Percentiles rank a stretch among this genome's conserved stretches.
Evolutionary conservation across 805 yeast genomes (phyloP).

Genomic region (Saitoella complicata): DNA sequence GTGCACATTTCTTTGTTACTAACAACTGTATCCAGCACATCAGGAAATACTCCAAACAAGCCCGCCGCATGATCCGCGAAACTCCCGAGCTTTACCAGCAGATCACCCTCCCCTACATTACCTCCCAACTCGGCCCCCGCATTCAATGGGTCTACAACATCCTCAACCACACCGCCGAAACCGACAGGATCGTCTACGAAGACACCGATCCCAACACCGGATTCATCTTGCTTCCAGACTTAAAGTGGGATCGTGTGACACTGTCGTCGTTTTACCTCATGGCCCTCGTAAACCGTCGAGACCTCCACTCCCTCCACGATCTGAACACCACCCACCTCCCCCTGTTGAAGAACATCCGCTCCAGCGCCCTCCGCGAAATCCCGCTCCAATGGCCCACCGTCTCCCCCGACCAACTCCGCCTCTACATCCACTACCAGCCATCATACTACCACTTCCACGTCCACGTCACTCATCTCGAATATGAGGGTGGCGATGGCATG

Average conservation of each 20-base stretch:
- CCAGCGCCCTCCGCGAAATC: constrained; percentile 33
- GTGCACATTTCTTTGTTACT: neutral
- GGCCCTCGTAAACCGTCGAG: constrained; percentile 53
- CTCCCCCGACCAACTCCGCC: constrained; percentile 40
- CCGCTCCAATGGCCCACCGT: constrained; percentile 24
- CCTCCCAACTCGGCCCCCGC: constrained; percentile 57
- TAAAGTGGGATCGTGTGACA: constrained; percentile 83
- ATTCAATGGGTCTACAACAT: constrained; percentile 85
- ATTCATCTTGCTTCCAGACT: constrained; percentile 74
- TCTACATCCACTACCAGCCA: constrained; percentile 84
- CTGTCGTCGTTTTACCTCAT: constrained; percentile 59
- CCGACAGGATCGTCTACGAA: constrained; percentile 59
- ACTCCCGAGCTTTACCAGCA: constrained; percentile 58
- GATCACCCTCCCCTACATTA: constrained; percentile 59
- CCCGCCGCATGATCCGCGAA: constrained; percentile 49
- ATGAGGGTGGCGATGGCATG: constrained; percentile 47
- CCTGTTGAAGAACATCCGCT: constrained; percentile 36
- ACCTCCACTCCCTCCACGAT: constrained; percentile 63
- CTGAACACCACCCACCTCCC: constrained; percentile 41
- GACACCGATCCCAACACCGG: constrained; percentile 40
- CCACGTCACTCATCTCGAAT: constrained; percentile 63
- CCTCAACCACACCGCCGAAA: constrained; percentile 63
- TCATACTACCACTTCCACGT: constrained; percentile 91
- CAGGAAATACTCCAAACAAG: constrained; percentile 50
- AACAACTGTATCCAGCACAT: constrained; percentile 35